phyloP scores from a whole-genome alignment of 768 basidiomycete species.

The Leccinum rimulosum region DNA sequence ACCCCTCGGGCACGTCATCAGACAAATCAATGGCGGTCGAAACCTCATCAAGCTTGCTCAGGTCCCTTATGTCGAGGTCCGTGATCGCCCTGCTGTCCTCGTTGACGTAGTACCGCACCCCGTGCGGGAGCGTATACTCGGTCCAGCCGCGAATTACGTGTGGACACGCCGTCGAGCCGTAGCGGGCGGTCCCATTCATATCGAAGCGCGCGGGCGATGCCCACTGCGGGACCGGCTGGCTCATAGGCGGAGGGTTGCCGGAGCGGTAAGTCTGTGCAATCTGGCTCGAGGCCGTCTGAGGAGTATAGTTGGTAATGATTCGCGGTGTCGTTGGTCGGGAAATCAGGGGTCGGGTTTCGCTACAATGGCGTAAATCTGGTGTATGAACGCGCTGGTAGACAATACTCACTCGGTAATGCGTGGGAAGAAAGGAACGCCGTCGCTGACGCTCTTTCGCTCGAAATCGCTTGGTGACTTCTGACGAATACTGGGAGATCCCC shows the following conservation, averaged over 20 bases:
- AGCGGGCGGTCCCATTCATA: conserved; percentile 32
- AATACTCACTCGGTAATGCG: conserved; percentile 26
- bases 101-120: conserved; percentile 67
- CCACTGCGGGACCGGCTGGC: conserved; percentile 29
- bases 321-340: conserved; percentile 33
- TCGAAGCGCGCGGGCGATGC: conserved; percentile 25
- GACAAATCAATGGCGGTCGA: conserved; percentile 32
- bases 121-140: conserved; percentile 74
- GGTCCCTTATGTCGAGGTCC: conserved; percentile 62
- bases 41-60: conserved; percentile 45
- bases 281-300: conserved; percentile 19
- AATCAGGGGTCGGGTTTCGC: conserved; percentile 56
- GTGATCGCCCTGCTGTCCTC: conserved; percentile 60
- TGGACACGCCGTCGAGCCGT: conserved; percentile 25
- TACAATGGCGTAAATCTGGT: conserved; percentile 20
- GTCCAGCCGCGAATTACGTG: conserved; percentile 59
- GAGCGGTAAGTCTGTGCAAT: conserved; percentile 26
- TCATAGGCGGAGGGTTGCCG: conserved; percentile 17
- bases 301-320: conserved; percentile 24
- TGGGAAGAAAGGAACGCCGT: conserved; percentile 10
- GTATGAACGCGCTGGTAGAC: not conserved
- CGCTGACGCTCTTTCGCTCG: conserved; percentile 15
- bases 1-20: conserved; percentile 38
- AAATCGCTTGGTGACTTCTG: conserved; percentile 17
- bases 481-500: conserved; percentile 12